Evolutionary conservation across 352 stramenopile species (phyloP), one percentile per base, ranked within the genome.

Genomic region (Pythium brassicae): DNA sequence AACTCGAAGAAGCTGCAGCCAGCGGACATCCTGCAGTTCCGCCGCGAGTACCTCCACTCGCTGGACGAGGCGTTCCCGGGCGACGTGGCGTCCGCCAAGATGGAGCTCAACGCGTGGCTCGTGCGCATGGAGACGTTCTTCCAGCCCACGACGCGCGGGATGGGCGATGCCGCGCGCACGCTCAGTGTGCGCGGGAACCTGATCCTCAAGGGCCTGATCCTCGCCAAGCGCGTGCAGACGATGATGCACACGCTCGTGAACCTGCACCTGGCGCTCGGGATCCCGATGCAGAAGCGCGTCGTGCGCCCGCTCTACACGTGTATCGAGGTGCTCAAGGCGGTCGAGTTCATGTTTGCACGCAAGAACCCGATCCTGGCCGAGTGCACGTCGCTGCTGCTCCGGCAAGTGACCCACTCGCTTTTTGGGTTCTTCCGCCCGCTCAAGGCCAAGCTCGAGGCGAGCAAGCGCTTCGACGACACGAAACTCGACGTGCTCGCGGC

Each of bases 291-390:
- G n/a, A 96, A 90, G 61, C 76, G 72, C 11, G 79, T 89, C 23
- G 89, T 96, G 27, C 67, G 81, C n/a, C 85, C 88, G 3, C 50
- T 97, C 43, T 89, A 95, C 55, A 92, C 80, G 14, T 94, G 92
- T 50, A 88, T 97, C 47, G 86, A 96, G 43, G 88, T 97, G 34
- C 62, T 96, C 25, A 98, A 98, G 67, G 83, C 85, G 3, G 87
- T 98, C 32, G 89, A 98, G 62, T 96, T 96, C 53, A 96, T 97
- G 87, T 89, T 97, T 60, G 83, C 84, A 15, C 68, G 86, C 17
- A 95, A 95, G 56, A 92, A 92, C 61, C 83, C 84, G 6, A 83
- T 93, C 26, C 50, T 95, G 43, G 74, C 78, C 0, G 83, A 95
- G 60, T 88, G 71, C 15, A 77, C 76, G 17, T 86, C 83, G 2